Base-by-base conservation (phyloP, 805 yeast genomes). In the Candida glaebosa region DNA sequence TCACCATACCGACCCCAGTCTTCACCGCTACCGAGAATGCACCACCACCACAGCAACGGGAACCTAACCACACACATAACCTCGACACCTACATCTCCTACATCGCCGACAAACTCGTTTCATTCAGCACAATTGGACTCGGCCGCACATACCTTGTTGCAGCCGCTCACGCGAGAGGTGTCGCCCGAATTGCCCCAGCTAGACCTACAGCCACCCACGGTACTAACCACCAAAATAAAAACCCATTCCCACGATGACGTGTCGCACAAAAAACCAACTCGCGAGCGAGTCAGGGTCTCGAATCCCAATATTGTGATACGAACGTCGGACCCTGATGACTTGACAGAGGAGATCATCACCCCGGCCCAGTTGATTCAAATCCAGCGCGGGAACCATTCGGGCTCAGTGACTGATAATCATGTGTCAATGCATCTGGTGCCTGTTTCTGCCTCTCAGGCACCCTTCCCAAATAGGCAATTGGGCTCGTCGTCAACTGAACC, bases 321-420 rank as follows among this genome's bases (percentile, higher is more conserved):
- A 10, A 28, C 31, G 5, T 5, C 31, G 5, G 16, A 58, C 39
- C 58, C 57, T 18, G 60, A 56, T 20, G 64, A 66, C 40, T 56
- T 47, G 25, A 52, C 65, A 31, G 57, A 47, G 25, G 60, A 60
- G 46, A 69, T 53, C 31, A 56, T 65, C 35, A 69, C 73, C 0
- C 73, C 74, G 2, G 73, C 74, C 0, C 63, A 68, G 36, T 46
- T 67, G 14, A 63, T 57, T 31, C 38, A 51, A 15, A 39, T 61
- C 12, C 59, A 57, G 28, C 38, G 19, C 42, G 35, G 22, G 18
- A 16, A 9, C 18, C 31, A n/a, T 51, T 45, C 18, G 42, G 48
- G 3, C 43, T 39, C 19, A 39, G 45, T 14, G 28, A 34, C 8
- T 34, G 34, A 35, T 34, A 34, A 15, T 19, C 34, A n/a, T n/a